Evolutionary conservation across 176 grass and related monocot genomes (phyloP).

Genomic region (Oryza longistaminata): DNA sequence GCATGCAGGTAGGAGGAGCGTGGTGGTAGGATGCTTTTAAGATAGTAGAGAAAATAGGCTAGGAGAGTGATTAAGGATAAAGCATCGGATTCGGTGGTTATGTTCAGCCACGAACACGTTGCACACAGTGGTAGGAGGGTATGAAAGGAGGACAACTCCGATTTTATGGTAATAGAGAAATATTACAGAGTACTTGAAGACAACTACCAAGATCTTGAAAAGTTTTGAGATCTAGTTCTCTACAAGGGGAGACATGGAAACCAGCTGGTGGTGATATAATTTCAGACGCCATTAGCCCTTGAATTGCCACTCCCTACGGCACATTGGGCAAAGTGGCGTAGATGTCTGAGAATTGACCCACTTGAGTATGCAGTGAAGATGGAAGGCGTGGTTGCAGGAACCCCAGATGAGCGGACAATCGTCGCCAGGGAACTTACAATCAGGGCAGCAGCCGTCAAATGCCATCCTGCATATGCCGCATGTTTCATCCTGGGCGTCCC

Average conservation of each 20-base stretch:
- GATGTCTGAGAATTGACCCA: slow-evolving; percentile 32
- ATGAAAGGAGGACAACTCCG: too few species aligned
- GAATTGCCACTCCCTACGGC: neutral
- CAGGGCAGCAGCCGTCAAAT: slow-evolving; percentile 78
- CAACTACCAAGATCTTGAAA: neutral
- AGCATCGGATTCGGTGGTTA: too few species aligned
- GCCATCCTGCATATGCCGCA: slow-evolving; percentile 89
- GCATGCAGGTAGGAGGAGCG: too few species aligned
- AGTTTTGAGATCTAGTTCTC: neutral
- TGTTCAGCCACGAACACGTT: too few species aligned
- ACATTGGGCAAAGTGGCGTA: too few species aligned
- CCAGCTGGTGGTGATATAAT: neutral
- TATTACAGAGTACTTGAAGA: slow-evolving; percentile 1
- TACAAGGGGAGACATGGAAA: slow-evolving; percentile 1
- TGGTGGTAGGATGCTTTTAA: too few species aligned
- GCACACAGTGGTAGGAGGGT: too few species aligned
- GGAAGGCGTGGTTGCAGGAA: slow-evolving; percentile 66
- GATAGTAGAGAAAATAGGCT: too few species aligned
- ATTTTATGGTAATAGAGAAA: neutral
- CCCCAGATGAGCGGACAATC: slow-evolving; percentile 82
- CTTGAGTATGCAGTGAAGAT: slow-evolving; percentile 89
- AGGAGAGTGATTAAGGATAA: too few species aligned
- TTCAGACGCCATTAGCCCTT: slow-evolving; percentile 55
- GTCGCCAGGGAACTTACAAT: slow-evolving; percentile 88
- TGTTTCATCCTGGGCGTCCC: slow-evolving; percentile 74